phyloP scores from a whole-genome alignment of 2,329 filamentous ascomycete genomes.

The Alternaria sp. region DNA sequence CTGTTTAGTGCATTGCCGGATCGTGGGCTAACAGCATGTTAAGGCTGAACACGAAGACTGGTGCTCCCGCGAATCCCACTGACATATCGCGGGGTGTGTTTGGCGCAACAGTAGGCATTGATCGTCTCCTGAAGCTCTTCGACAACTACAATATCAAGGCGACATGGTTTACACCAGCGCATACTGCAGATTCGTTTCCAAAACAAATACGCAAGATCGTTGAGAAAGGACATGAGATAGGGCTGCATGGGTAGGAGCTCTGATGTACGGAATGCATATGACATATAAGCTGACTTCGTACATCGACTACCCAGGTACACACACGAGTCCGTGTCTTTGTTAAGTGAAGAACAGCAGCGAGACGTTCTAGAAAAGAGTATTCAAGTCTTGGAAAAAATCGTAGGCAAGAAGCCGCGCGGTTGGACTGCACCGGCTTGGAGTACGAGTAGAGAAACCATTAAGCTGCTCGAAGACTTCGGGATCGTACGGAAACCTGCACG shows the following conservation, averaged over 20 bases:
- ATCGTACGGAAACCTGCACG: slow-evolving; percentile 34
- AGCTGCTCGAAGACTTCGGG: slow-evolving; percentile 53
- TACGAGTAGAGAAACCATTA: slow-evolving; percentile 50
- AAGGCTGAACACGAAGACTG: slow-evolving; percentile 54
- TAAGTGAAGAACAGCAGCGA: slow-evolving; percentile 54
- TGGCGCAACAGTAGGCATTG: slow-evolving; percentile 52
- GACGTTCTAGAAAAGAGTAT: slow-evolving; percentile 52
- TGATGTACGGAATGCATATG: neutral
- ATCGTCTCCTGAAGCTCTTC: slow-evolving; percentile 53
- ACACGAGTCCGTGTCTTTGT: slow-evolving; percentile 48
- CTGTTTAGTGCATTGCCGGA: neutral
- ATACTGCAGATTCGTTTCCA: slow-evolving; percentile 59
- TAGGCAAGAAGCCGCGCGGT: slow-evolving; percentile 52
- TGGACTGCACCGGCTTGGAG: slow-evolving; percentile 57
- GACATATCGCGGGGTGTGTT: slow-evolving; percentile 53
- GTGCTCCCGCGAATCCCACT: slow-evolving; percentile 49
- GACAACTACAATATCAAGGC: slow-evolving; percentile 53
- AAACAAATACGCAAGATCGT: slow-evolving; percentile 56
- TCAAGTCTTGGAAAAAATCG: slow-evolving; percentile 49
- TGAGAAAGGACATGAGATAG: slow-evolving; percentile 55
- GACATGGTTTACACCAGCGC: slow-evolving; percentile 55
- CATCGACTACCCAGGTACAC: slow-evolving; percentile 42
- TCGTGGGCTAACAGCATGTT: neutral
- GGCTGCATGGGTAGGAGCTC: slow-evolving; percentile 38
- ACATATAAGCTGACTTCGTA: neutral